These are phyloP conservation scores for Mycena chlorophos DNA, from an alignment of 768 basidiomycete genomes.

Conservation along the genomic window DNA sequence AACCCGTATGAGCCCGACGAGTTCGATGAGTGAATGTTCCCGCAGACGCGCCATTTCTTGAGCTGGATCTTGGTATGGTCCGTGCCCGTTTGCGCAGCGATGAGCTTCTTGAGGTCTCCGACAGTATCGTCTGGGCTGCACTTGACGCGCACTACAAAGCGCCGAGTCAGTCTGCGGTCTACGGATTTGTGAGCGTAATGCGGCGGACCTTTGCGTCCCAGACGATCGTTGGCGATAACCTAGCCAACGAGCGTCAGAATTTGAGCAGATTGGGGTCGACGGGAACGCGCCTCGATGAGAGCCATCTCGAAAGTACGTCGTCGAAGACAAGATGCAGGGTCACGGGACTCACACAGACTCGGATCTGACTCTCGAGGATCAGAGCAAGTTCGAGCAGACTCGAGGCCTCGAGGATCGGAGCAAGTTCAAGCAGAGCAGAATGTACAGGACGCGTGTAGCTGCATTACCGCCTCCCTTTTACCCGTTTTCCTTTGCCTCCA, in stretches of 20 bases:
- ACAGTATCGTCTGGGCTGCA: constrained; percentile 95
- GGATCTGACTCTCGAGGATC: too few relatives aligned
- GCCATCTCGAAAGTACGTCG: constrained; percentile 35
- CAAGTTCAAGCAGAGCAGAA: too few relatives aligned
- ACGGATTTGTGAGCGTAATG: neutral
- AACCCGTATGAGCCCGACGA: neutral
- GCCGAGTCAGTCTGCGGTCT: neutral
- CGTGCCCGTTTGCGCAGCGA: constrained; percentile 95
- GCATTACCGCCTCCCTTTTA: neutral
- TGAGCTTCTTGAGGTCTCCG: constrained; percentile 95
- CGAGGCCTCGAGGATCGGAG: too few relatives aligned
- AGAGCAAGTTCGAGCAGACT: too few relatives aligned
- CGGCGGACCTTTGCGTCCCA: constrained; percentile 83
- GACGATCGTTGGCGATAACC: constrained; percentile 94
- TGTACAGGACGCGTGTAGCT: too few relatives aligned
- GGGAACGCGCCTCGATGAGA: constrained; percentile 51
- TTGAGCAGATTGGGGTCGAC: neutral
- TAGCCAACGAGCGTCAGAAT: constrained; percentile 31
- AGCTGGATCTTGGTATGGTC: constrained; percentile 81
- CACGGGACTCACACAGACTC: too few relatives aligned
- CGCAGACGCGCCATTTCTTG: constrained; percentile 85
- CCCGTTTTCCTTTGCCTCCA: constrained; percentile 17
- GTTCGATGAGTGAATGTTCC: neutral
- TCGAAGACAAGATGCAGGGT: neutral
- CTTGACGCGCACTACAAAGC: constrained; percentile 84